A percentile compares a stretch with the other conserved stretches of the same genome.
Evolutionary conservation across 202 grass and related monocot genomes (phyloP).

Genomic region (Bolboschoenoplectus hybrid): DNA sequence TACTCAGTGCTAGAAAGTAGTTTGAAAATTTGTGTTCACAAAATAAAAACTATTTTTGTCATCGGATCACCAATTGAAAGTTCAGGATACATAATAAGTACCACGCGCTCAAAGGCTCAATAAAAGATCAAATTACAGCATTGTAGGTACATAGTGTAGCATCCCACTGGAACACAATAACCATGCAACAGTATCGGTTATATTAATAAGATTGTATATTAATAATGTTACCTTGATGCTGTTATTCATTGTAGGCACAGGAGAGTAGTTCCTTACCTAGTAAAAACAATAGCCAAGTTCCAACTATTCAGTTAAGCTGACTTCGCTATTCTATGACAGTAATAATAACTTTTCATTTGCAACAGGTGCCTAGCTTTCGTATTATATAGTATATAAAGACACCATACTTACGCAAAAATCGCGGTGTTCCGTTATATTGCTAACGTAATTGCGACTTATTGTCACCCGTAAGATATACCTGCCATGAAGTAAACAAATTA

Average conservation of each 20-base stretch:
- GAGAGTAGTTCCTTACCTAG: conserved; percentile 83
- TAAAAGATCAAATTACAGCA: neutral
- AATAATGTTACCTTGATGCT: conserved; percentile 73
- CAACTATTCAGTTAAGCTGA: neutral
- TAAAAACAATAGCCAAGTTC: conserved; percentile 33
- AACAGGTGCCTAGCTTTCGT: neutral
- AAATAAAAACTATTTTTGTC: neutral
- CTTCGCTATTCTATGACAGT: neutral
- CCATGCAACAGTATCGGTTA: neutral
- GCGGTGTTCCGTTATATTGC: conserved; percentile 67
- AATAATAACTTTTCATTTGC: neutral
- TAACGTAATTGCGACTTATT: conserved; percentile 80
- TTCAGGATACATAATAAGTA: neutral
- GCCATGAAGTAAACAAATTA: conserved; percentile 39
- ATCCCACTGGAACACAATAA: neutral
- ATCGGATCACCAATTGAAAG: neutral
- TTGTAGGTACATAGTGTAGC: neutral
- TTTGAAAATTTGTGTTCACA: conserved; percentile 6
- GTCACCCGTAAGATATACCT: conserved; percentile 92
- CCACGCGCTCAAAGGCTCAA: neutral
- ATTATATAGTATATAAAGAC: conserved; percentile 29
- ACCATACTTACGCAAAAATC: conserved; percentile 81
- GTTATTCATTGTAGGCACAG: conserved; percentile 84
- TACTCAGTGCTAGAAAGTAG: neutral
- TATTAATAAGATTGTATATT: conserved; percentile 10